Percentiles rank a stretch among this genome's conserved stretches.
Conservation (phyloP, 2,329 filamentous ascomycete species). For the Botrytis deweyae region DNA sequence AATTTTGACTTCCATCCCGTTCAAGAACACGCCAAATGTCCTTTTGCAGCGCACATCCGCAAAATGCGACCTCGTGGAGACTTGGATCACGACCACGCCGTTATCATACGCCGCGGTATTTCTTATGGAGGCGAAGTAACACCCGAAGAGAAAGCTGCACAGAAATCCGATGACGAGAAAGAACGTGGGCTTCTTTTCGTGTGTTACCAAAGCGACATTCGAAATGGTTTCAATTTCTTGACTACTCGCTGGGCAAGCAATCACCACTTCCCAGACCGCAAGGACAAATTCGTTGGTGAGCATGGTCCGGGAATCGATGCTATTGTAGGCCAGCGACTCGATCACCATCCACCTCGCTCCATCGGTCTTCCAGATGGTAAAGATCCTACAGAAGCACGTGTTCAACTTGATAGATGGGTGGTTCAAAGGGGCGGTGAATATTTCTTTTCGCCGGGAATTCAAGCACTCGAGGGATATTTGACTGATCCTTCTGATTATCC, state of each 20-base stretch:
- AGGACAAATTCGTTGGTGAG: constrained; percentile 21
- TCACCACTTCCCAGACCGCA: constrained; percentile 29
- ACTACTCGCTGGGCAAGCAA: constrained; percentile 32
- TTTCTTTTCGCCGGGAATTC: constrained; percentile 47
- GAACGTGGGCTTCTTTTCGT: constrained; percentile 48
- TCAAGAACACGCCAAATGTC: constrained; percentile 42
- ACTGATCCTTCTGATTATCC: constrained; percentile 3
- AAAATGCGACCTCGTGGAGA: constrained; percentile 46
- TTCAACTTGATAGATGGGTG: constrained; percentile 42
- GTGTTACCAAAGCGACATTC: constrained; percentile 47
- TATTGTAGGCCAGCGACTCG: constrained; percentile 40
- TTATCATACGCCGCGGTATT: constrained; percentile 48
- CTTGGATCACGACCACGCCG: constrained; percentile 37
- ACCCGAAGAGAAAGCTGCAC: constrained; percentile 37
- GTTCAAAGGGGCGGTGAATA: constrained; percentile 47
- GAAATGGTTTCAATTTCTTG: constrained; percentile 40
- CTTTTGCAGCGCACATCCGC: constrained; percentile 48
- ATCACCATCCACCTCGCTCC: constrained; percentile 27
- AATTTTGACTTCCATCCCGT: constrained; percentile 35
- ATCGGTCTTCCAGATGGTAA: constrained; percentile 32
- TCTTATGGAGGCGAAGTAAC: constrained; percentile 44
- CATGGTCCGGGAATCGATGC: constrained; percentile 40
- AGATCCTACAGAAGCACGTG: constrained; percentile 27
- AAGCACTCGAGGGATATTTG: constrained; percentile 31
- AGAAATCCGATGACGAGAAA: constrained; percentile 25